Base-by-base conservation (phyloP, 495 filamentous ascomycete genomes). In the Glonium stellatum region DNA sequence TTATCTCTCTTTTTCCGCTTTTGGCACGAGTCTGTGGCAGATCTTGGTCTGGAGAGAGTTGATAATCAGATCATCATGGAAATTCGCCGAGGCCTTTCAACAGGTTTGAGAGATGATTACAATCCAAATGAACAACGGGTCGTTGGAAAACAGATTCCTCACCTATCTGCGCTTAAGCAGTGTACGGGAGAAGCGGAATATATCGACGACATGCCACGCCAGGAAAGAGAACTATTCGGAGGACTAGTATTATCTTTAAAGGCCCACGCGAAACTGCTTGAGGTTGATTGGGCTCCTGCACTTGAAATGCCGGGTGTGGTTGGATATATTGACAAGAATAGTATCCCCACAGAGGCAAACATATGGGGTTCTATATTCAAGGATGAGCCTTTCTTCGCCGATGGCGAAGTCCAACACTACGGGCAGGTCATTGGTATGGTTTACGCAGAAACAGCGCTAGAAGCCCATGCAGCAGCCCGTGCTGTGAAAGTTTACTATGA, bases 1-100 rank as follows among this genome's bases (percentile, higher is more conserved):
- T 58, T 67, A n/a, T 67, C 65, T 5, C 34, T 67, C 4, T 67
- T 67, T 47, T 67, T 67, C 61, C 52, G 65, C n/a, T 67, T 67
- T 48, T 67, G 65, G 65, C 65, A 67, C 31, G 65, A 67, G 50
- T 63, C 61, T 10, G 49, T 54, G 15, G 46, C 57, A 12, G 4
- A 44, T 19, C 57, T 67, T 13, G 47, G 22, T 18, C 57, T 86
- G 15, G 69, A 76, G 9, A 75, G 74, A 5, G 57, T 83, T 22
- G 80, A 85, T 66, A 62, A 72, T 0, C 80, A 84, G 36, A 70
- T 78, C 4, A 76, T 83, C 58, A 75, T 73, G 36, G 84, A 86
- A 61, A 84, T 86, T 58, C 80, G 84, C 62, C 71, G 83, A 57
- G 75, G 71, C 0, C 80, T 86, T n/a, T 86, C 84, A 0, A 71